Base-by-base conservation (phyloP, 225 moss, liverwort and hornwort species). In the Marchantia paleacea region DNA sequence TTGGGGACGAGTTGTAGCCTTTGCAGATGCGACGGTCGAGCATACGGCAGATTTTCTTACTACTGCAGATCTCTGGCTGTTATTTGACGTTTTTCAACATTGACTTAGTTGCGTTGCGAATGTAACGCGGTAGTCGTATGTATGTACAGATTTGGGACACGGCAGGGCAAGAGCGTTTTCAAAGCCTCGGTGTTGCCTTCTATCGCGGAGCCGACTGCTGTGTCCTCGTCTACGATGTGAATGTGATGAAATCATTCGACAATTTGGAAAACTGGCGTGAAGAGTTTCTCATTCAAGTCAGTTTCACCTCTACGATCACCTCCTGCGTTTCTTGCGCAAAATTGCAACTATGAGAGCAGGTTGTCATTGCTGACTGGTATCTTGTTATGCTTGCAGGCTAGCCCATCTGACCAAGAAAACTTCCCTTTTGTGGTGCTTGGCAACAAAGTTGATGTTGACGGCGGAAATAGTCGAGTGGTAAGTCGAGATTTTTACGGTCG, bases 121-220 rank as follows among this genome's bases (percentile, higher is more conserved):
- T 9, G 1, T 68, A 16, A 68, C 68, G 68, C 2, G 3, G 30
- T n/a, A 68, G 15, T 31, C 68, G 31, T 71, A 10, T 29, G 57
- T 57, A 31, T 24, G 47, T 54, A 52, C 85, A 97, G 97, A 94
- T 97, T 66, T 97, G 94, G 97, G 97, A 94, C 82, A 97, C 97
- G 65, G 94, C 93, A 75, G 97, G 97, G 53, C 94, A 97, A 82
- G 97, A 97, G 85, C 93, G 93, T 58, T 97, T 97, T 78, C 94
- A 94, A 81, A 97, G 97, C 79, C 89, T 97, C 68, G 94, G 97
- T 22, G 94, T 97, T 77, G 97, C 94, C 8, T 97, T 97, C 54
- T 97, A 94, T 63, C 92, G 97, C 10, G 97, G 97, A 78, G 97
- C 97, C 78, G 97, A 97, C 83, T 97, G 97, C 73, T 97, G 94